Percentiles rank a stretch among this genome's conserved stretches.
Conservation (phyloP, 352 stramenopile genomes). For the Pythium folliculosum region DNA sequence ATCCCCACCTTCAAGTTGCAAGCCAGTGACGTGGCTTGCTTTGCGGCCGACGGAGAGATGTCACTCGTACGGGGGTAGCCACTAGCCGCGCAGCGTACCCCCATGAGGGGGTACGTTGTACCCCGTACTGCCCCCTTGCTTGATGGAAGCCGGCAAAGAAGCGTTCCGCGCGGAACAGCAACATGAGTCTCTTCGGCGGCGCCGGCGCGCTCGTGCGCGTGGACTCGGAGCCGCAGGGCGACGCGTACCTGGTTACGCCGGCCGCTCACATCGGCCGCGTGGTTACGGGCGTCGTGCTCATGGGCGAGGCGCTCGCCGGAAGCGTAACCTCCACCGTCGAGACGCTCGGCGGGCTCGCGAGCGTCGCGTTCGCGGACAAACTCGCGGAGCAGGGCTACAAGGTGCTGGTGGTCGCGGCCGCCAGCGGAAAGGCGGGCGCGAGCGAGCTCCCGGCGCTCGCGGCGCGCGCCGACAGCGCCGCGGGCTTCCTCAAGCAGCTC, state of each 20-base stretch:
- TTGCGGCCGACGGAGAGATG: background rate
- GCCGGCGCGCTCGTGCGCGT: constrained; percentile 24
- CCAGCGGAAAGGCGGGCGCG: constrained; percentile 25
- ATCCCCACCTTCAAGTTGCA: constrained; percentile 10
- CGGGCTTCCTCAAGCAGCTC: constrained; percentile 60
- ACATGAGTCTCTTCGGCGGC: constrained; percentile 19
- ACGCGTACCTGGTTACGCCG: constrained; percentile 67
- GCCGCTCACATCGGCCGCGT: constrained; percentile 80
- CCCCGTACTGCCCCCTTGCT: background rate
- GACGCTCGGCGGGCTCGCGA: constrained; percentile 50
- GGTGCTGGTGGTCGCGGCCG: constrained; percentile 70
- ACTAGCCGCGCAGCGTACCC: constrained; percentile 1
- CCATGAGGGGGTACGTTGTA: constrained; percentile 20
- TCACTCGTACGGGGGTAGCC: constrained; percentile 14
- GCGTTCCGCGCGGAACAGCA: background rate
- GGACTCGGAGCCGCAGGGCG: background rate
- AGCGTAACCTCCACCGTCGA: background rate
- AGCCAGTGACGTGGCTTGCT: constrained; percentile 30
- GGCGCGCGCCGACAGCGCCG: constrained; percentile 36
- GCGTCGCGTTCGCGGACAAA: constrained; percentile 82
- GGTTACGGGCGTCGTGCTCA: constrained; percentile 80
- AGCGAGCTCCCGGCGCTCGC: constrained; percentile 15
- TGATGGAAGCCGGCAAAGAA: constrained; percentile 12
- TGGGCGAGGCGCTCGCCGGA: constrained; percentile 37
- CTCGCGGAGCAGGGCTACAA: constrained; percentile 89